Conservation (phyloP, 2,329 filamentous ascomycete genomes). For the Lizonia empirigonia region DNA sequence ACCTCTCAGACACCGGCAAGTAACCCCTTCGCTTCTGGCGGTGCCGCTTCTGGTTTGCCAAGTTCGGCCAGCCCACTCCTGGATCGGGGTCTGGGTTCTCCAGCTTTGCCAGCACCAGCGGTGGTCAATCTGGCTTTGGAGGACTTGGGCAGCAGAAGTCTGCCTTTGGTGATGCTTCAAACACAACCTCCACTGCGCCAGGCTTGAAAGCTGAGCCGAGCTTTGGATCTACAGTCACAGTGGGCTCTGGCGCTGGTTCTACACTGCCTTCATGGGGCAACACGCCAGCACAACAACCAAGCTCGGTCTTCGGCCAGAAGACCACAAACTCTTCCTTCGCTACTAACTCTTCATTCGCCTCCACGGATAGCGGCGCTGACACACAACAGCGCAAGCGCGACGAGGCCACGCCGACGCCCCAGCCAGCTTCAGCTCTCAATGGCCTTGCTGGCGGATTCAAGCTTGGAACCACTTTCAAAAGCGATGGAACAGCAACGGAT, state of each 20-base stretch:
- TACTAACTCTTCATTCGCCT: constrained; percentile 36
- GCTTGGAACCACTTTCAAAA: constrained; percentile 70
- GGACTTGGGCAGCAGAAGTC: constrained; percentile 41
- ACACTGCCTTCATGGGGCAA: constrained; percentile 42
- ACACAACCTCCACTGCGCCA: constrained; percentile 14
- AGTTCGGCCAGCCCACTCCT: constrained; percentile 30
- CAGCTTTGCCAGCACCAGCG: constrained; percentile 31
- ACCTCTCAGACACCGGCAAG: constrained; percentile 31
- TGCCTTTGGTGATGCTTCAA: constrained; percentile 30
- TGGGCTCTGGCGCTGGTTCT: constrained; percentile 43
- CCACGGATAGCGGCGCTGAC: constrained; percentile 27
- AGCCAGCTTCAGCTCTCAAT: constrained; percentile 38
- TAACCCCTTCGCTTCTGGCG: constrained; percentile 41
- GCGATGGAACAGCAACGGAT: constrained; percentile 65
- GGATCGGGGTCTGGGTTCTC: constrained; percentile 37
- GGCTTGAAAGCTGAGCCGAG: constrained; percentile 40
- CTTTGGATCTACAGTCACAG: constrained; percentile 51
- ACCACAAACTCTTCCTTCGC: constrained; percentile 36
- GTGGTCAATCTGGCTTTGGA: constrained; percentile 39
- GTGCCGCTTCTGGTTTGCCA: constrained; percentile 41
- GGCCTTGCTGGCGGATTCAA: constrained; percentile 61
- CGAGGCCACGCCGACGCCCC: constrained; percentile 44
- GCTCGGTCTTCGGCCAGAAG: constrained; percentile 36
- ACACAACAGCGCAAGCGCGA: constrained; percentile 32
- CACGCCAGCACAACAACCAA: constrained; percentile 37